Conservation (phyloP, 441 rosid genomes). For the Geranium incanum region DNA sequence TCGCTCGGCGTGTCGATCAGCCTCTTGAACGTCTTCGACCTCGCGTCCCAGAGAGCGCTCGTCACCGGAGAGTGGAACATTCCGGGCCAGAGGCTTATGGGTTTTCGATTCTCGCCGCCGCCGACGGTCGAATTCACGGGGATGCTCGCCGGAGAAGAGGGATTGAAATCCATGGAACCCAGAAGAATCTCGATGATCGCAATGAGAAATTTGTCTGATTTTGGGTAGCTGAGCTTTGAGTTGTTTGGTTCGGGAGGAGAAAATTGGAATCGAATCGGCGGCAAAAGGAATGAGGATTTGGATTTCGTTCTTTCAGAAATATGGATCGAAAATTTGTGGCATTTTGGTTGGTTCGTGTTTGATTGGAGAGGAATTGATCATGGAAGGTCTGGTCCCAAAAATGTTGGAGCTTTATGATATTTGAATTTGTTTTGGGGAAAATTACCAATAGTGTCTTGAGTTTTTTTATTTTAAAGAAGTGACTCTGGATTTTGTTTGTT, state of each 20-base stretch:
- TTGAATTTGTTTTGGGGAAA: too few species aligned
- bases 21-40: conserved; percentile 61
- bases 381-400: not conserved
- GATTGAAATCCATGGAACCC: conserved; percentile 32
- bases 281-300: not conserved
- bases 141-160: conserved; percentile 38
- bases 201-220: not conserved
- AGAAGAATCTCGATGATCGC: not conserved
- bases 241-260: not conserved
- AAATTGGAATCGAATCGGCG: not conserved
- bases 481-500: too few species aligned
- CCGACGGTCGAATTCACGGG: conserved; percentile 62
- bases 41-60: conserved; percentile 67
- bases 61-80: conserved; percentile 83
- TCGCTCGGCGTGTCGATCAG: conserved; percentile 68
- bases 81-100: conserved; percentile 77
- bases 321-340: not conserved
- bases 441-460: too few species aligned
- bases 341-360: conserved; percentile 1
- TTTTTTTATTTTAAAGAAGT: too few species aligned
- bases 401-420: not conserved
- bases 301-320: not conserved
- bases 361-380: not conserved
- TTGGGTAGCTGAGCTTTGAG: too few species aligned
- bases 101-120: conserved; percentile 37